phyloP scores from a whole-genome alignment of 305 asterid species.

The Withania somnifera region DNA sequence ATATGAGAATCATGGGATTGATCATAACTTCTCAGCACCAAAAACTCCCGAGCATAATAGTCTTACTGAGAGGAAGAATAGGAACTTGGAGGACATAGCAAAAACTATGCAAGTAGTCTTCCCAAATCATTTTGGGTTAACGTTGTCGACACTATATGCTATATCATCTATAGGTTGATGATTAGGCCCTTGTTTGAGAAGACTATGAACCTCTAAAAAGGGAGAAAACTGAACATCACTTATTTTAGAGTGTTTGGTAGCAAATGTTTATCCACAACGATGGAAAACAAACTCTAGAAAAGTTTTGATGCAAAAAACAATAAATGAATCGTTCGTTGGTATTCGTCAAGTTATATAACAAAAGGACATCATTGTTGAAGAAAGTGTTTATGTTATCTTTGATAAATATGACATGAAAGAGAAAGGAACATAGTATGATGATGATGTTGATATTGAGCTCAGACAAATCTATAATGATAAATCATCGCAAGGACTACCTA shows the following conservation, averaged over 20 bases:
- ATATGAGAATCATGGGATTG: neutral
- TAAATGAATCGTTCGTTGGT: neutral
- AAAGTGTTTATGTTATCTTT: neutral
- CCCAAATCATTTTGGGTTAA: neutral
- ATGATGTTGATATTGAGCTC: too few species aligned
- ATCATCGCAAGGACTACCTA: too few species aligned
- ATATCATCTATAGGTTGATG: neutral
- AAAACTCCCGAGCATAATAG: neutral
- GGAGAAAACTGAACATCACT: neutral
- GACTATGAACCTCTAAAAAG: neutral
- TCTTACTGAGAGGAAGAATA: too few species aligned
- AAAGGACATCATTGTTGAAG: neutral
- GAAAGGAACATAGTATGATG: too few species aligned
- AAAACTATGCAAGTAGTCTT: neutral
- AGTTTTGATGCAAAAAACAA: neutral
- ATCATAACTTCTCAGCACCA: neutral
- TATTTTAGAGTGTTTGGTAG: neutral
- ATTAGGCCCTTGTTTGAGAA: neutral
- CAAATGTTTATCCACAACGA: neutral
- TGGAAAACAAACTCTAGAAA: neutral
- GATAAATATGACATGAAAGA: neutral
- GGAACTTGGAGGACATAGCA: too few species aligned
- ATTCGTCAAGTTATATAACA: neutral
- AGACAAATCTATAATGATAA: too few species aligned
- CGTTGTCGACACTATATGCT: neutral